Conservation (phyloP, 257 asterid species). For the Cynanchum wilfordii region DNA sequence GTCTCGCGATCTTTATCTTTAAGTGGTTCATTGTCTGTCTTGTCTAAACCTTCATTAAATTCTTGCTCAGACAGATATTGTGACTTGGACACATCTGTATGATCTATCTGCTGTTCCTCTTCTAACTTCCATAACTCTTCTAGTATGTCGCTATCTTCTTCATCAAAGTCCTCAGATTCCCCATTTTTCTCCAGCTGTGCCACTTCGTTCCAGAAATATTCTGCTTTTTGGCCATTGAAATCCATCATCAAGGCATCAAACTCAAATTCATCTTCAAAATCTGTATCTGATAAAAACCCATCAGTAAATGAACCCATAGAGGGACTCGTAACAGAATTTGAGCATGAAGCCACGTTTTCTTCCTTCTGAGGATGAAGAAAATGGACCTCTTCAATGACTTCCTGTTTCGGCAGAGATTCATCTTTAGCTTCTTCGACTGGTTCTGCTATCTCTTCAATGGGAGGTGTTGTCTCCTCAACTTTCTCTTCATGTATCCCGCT, state of each 20-base stretch:
- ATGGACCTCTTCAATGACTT: slow-evolving; percentile 18
- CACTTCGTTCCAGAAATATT: slow-evolving; percentile 15
- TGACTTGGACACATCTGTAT: slow-evolving; percentile 9
- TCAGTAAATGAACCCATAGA: slow-evolving; percentile 36
- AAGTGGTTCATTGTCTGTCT: slow-evolving; percentile 1
- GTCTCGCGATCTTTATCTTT: slow-evolving; percentile 11
- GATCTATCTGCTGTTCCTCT: slow-evolving; percentile 14
- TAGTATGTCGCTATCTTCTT: slow-evolving; percentile 38
- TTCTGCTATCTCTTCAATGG: slow-evolving; percentile 6
- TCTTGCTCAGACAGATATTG: slow-evolving; percentile 36
- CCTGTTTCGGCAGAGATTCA: slow-evolving; percentile 1
- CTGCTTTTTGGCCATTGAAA: slow-evolving; percentile 14
- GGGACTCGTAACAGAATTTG: slow-evolving; percentile 28
- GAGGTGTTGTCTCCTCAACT: slow-evolving; percentile 16
- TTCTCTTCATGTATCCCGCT: slow-evolving; percentile 6
- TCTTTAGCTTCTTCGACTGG: slow-evolving; percentile 8
- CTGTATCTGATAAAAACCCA: slow-evolving; percentile 56
- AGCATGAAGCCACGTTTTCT: slow-evolving; percentile 20
- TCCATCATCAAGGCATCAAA: slow-evolving; percentile 13
- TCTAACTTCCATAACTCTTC: slow-evolving; percentile 37
- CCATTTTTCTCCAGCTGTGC: slow-evolving; percentile 25
- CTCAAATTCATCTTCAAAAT: slow-evolving; percentile 38
- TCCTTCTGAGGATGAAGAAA: slow-evolving; percentile 13
- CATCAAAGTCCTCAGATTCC: slow-evolving; percentile 26
- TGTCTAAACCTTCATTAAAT: slow-evolving; percentile 25